These are phyloP conservation scores for Angophora floribunda DNA, from an alignment of 345 rosid genomes.

Conservation along the genomic window DNA sequence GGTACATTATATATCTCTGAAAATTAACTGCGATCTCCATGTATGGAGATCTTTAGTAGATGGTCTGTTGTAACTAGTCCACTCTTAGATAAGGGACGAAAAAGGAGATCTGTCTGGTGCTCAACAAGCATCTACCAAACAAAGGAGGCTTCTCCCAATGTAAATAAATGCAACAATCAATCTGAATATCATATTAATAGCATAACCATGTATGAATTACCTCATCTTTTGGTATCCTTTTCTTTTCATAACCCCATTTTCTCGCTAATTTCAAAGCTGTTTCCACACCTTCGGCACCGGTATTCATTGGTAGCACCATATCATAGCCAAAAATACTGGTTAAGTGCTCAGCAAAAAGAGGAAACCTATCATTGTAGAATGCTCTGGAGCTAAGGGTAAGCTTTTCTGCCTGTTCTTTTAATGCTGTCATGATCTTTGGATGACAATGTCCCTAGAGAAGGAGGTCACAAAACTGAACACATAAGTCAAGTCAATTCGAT, in stretches of 20 bases:
- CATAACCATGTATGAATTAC: constrained; percentile 8
- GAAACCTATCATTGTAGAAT: constrained; percentile 81
- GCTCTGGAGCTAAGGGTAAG: constrained; percentile 89
- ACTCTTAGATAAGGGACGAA: background rate
- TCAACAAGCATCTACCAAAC: background rate
- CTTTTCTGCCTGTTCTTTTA: constrained; percentile 73
- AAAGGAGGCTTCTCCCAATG: background rate
- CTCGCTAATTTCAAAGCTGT: constrained; percentile 93
- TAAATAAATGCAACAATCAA: background rate
- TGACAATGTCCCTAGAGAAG: constrained; percentile 82
- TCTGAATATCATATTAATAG: background rate
- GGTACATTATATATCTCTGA: background rate
- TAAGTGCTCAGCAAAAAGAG: constrained; percentile 67
- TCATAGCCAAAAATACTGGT: constrained; percentile 83
- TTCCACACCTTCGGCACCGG: constrained; percentile 98
- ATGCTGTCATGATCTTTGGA: constrained; percentile 78
- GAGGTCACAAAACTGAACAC: background rate
- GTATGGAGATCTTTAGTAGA: background rate
- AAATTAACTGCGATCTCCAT: background rate
- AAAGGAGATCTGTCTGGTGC: background rate
- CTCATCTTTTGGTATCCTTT: constrained; percentile 70
- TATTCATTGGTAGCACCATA: constrained; percentile 98
- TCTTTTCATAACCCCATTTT: constrained; percentile 92
- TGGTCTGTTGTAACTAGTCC: background rate
- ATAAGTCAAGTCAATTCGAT: background rate